Evolutionary conservation across 352 stramenopile species (phyloP), one percentile per base, ranked within the genome.

Genomic region (Phytophthora macrochlamydospora): DNA sequence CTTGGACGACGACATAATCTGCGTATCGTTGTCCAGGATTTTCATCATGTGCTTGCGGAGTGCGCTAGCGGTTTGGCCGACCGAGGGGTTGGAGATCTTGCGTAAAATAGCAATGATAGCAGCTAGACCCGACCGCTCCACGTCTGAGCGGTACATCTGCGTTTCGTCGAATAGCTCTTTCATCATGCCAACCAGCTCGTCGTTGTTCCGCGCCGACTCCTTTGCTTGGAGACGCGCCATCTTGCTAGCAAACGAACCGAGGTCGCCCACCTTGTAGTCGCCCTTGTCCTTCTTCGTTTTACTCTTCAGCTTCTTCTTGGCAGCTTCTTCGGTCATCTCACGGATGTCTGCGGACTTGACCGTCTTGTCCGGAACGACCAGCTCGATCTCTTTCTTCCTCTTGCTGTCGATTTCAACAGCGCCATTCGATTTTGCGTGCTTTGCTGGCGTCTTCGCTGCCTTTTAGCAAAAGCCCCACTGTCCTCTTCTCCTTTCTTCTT

Each of bases 11-110:
- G 65, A 45, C 30, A 71, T 51, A 37, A 60, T 67, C 0, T 71
- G 62, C 46, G 73, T 85, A 51, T 91, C 83, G 14, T 85, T 65
- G 12, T 78, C 60, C 56, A 94, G 56, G 7, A 91, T 83, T 2
- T 75, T 74, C 29, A 93, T 94, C 65, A 93, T 69, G 65, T 93
- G 84, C 64, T 91, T 93, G 53, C 87, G 83, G 53, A 95, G 65
- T 7, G 83, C 84, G 54, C 84, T 95, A 1, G 87, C 84, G 2
- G 87, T 91, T 43, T 86, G 66, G 0, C 80, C 79, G 0, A 95
- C 81, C 1, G 85, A 92, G 3, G 84, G 81, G 50, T 82, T 93
- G 28, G 66, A 68, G 40, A 73, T 92, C 74, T 93, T 92, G 31
- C 87, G 81, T 50, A 95, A 49, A 2, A 62, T 44, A 3, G 83